Evolutionary conservation across 768 basidiomycete species (phyloP).

Genomic region (Pisolithus sp.): DNA sequence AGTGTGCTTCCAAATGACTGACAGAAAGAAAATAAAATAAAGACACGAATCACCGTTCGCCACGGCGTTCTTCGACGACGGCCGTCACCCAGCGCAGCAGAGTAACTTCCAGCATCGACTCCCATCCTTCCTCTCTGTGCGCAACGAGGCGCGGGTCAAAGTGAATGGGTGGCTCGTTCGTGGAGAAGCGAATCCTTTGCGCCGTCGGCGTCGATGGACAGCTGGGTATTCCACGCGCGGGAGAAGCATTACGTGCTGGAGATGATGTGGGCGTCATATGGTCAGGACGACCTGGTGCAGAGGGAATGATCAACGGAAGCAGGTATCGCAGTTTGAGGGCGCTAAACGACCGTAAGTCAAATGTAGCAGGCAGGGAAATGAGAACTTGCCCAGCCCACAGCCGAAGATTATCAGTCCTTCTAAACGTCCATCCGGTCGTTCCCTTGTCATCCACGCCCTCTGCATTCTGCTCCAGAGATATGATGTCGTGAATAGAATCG

Average conservation of each 20-base stretch:
- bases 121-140: slow-evolving; percentile 72
- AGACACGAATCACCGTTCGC: slow-evolving; percentile 18
- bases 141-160: slow-evolving; percentile 77
- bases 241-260: slow-evolving; percentile 5
- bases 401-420: slow-evolving; percentile 79
- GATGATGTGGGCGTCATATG: slow-evolving; percentile 20
- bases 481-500: slow-evolving; percentile 75
- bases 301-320: slow-evolving; percentile 58
- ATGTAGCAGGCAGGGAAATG: neutral
- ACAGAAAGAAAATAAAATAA: too few relatives aligned
- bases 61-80: slow-evolving; percentile 62
- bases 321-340: slow-evolving; percentile 81
- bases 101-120: slow-evolving; percentile 63
- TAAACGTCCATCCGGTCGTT: slow-evolving; percentile 74
- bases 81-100: slow-evolving; percentile 61
- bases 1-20: too few relatives aligned
- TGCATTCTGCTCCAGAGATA: slow-evolving; percentile 52
- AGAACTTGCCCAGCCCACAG: slow-evolving; percentile 75
- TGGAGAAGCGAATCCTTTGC: slow-evolving; percentile 29
- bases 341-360: slow-evolving; percentile 27
- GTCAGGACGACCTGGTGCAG: slow-evolving; percentile 27
- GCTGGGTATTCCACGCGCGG: slow-evolving; percentile 21
- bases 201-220: slow-evolving; percentile 22
- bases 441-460: slow-evolving; percentile 35
- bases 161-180: slow-evolving; percentile 41